Percentiles rank a stretch among this genome's conserved stretches.
Evolutionary conservation across 306 rosid species (phyloP).

Genomic region (Astragalus membranaceus): DNA sequence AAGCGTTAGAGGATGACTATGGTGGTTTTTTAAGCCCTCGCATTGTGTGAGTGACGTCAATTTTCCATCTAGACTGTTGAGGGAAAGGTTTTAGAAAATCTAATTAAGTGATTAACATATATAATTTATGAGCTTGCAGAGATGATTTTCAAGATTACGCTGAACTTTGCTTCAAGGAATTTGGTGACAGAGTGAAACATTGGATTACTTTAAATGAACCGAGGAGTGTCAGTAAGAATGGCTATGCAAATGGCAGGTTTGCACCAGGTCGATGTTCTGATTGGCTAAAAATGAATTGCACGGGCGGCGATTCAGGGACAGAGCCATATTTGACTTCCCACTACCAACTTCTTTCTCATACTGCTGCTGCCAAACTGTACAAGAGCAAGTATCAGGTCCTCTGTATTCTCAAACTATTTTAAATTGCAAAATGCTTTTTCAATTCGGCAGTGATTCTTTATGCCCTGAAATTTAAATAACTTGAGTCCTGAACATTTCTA

Average conservation of each 20-base stretch:
- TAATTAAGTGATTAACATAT: background rate
- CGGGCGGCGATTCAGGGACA: slow-evolving; percentile 53
- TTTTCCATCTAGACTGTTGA: background rate
- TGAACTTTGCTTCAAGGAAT: slow-evolving; percentile 57
- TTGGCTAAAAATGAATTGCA: slow-evolving; percentile 43
- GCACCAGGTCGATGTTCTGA: slow-evolving; percentile 65
- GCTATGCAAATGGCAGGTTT: slow-evolving; percentile 37
- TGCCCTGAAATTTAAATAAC: background rate
- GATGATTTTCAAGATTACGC: slow-evolving; percentile 44
- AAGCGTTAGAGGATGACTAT: slow-evolving; percentile 42
- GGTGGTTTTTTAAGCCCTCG: slow-evolving; percentile 43
- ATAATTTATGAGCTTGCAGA: slow-evolving; percentile 21
- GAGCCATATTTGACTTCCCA: slow-evolving; percentile 65
- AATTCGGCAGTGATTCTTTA: background rate
- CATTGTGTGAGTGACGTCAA: slow-evolving; percentile 38
- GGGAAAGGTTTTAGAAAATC: background rate
- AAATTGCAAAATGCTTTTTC: background rate
- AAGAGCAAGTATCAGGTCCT: slow-evolving; percentile 53
- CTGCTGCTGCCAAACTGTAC: slow-evolving; percentile 44
- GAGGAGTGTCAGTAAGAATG: slow-evolving; percentile 22
- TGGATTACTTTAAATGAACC: slow-evolving; percentile 80
- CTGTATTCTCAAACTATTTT: background rate
- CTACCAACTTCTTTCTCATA: slow-evolving; percentile 57
- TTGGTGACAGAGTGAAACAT: slow-evolving; percentile 59
- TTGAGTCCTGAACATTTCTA: background rate